Percentiles rank a stretch among this genome's conserved stretches.
phyloP scores from a whole-genome alignment of 2,329 filamentous ascomycete genomes.

The Penicillium freii region DNA sequence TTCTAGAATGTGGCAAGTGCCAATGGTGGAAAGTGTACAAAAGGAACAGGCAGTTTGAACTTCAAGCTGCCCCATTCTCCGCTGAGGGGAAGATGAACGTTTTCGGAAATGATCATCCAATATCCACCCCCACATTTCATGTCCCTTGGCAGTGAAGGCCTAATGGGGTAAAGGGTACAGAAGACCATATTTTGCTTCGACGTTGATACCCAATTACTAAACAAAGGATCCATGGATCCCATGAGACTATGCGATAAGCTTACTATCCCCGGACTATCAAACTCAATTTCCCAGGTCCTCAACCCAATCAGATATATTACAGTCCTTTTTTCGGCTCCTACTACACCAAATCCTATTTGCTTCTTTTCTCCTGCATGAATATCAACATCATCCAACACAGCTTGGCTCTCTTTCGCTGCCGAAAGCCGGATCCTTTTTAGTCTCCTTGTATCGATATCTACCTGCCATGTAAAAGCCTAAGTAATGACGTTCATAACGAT shows the following conservation, averaged over 20 bases:
- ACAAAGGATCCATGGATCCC: not conserved
- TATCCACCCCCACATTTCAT: not conserved
- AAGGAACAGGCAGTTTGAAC: not conserved
- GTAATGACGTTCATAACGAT: not conserved
- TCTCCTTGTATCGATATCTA: not conserved
- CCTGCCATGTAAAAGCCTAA: not conserved
- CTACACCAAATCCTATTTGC: not conserved
- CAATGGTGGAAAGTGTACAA: not conserved
- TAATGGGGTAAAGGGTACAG: not conserved
- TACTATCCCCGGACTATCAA: not conserved
- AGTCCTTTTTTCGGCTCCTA: not conserved
- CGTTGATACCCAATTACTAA: not conserved
- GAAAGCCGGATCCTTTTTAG: not conserved
- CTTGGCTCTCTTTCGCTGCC: not conserved
- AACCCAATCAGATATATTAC: not conserved
- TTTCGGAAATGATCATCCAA: constrained; percentile 1
- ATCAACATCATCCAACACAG: not conserved
- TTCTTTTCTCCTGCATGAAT: not conserved
- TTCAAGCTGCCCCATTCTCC: not conserved
- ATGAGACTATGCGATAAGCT: not conserved
- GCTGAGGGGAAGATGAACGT: not conserved
- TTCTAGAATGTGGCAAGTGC: no score
- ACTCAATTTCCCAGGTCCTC: no score
- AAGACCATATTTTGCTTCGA: not conserved
- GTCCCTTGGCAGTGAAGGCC: not conserved